Conservation (phyloP, 768 basidiomycete species). For the Punctularia strigosozonata region DNA sequence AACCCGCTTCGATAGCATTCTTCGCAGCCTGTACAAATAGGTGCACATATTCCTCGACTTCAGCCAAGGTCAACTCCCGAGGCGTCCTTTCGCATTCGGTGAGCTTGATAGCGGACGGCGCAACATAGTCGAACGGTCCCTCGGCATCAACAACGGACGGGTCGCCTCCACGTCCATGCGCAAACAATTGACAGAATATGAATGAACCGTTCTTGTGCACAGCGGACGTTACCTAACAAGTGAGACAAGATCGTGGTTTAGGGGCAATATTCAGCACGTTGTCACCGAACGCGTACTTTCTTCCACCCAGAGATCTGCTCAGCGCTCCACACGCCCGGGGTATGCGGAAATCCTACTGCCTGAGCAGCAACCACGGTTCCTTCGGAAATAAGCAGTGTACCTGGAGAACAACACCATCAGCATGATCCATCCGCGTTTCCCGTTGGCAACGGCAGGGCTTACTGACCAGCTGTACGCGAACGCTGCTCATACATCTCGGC, state of each 20-base stretch:
- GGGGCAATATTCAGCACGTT: background rate
- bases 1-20: conserved; percentile 29
- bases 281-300: background rate
- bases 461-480: too few relatives aligned
- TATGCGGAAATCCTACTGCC: conserved; percentile 15
- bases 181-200: conserved; percentile 49
- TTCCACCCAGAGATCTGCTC: conserved; percentile 1
- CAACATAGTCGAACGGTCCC: conserved; percentile 21
- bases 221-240: conserved; percentile 36
- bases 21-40: conserved; percentile 20
- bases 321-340: conserved; percentile 17
- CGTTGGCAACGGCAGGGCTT: too few relatives aligned
- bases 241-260: background rate
- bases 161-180: conserved; percentile 33
- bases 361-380: conserved; percentile 17
- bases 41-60: conserved; percentile 12
- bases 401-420: too few relatives aligned
- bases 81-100: conserved; percentile 4
- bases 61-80: conserved; percentile 14
- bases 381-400: conserved; percentile 19
- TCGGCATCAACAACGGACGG: conserved; percentile 24
- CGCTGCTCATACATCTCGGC: conserved; percentile 6
- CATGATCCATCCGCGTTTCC: too few relatives aligned
- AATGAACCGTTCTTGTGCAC: conserved; percentile 43
- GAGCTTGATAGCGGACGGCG: conserved; percentile 20